Evolutionary conservation across 768 basidiomycete species (phyloP).

Genomic region (Hemileccinum impolitum): DNA sequence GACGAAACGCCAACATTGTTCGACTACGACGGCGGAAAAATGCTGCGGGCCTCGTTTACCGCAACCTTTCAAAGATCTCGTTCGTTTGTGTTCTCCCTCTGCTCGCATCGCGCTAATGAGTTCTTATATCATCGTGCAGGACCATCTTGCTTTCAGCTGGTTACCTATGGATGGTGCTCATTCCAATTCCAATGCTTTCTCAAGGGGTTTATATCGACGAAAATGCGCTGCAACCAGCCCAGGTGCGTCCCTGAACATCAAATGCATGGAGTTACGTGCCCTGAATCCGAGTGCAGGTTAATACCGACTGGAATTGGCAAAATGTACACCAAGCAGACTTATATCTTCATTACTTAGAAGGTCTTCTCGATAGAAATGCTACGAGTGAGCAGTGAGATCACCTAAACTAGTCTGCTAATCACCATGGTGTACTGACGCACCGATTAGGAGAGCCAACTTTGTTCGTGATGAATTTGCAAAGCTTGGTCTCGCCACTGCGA

Average conservation of each 20-base stretch:
- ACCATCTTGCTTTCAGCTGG: slow-evolving; percentile 57
- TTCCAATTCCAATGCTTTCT: slow-evolving; percentile 66
- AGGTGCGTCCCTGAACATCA: slow-evolving; percentile 46
- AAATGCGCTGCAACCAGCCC: slow-evolving; percentile 91
- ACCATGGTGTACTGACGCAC: neutral
- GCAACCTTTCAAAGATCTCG: slow-evolving; percentile 31
- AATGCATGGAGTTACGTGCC: neutral
- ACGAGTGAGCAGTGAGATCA: slow-evolving; percentile 66
- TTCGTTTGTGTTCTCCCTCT: slow-evolving; percentile 10
- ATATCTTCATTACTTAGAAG: slow-evolving; percentile 71
- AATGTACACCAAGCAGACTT: slow-evolving; percentile 84
- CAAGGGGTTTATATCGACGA: slow-evolving; percentile 85
- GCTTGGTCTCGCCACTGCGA: slow-evolving; percentile 67
- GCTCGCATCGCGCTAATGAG: neutral
- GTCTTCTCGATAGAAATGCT: slow-evolving; percentile 56
- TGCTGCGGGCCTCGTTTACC: slow-evolving; percentile 32
- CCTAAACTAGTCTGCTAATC: neutral
- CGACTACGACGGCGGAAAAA: slow-evolving; percentile 47
- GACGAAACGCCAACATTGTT: slow-evolving; percentile 32
- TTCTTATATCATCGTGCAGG: slow-evolving; percentile 33
- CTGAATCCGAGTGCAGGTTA: slow-evolving; percentile 56
- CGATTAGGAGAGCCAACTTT: slow-evolving; percentile 59
- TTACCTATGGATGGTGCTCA: slow-evolving; percentile 77
- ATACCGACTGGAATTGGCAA: slow-evolving; percentile 87
- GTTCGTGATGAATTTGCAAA: slow-evolving; percentile 65